These are phyloP conservation scores for Mortierella sp. DNA, from an alignment of 371 early-diverging fungal genomes.

Conservation along the genomic window DNA sequence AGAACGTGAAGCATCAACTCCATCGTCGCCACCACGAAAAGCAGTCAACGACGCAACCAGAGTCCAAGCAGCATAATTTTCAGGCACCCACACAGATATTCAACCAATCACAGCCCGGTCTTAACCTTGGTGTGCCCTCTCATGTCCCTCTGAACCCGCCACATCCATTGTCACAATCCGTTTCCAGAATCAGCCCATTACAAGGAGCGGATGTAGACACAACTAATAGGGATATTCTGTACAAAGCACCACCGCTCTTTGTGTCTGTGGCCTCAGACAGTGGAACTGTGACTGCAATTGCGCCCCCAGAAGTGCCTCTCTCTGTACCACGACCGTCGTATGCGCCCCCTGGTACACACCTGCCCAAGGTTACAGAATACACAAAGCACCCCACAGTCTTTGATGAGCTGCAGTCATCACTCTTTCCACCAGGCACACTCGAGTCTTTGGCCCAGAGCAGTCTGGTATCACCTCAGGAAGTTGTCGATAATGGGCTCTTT, in stretches of 20 bases:
- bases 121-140: neutral
- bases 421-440: constrained; percentile 42
- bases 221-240: constrained; percentile 41
- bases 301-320: constrained; percentile 3
- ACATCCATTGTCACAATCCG: constrained; percentile 13
- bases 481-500: constrained; percentile 26
- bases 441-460: constrained; percentile 26
- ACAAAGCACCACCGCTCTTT: constrained; percentile 38
- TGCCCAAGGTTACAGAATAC: constrained; percentile 14
- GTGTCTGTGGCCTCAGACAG: constrained; percentile 8
- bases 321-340: constrained; percentile 22
- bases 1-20: constrained; percentile 33
- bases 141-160: constrained; percentile 7
- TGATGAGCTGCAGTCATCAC: constrained; percentile 43
- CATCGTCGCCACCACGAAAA: constrained; percentile 22
- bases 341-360: constrained; percentile 11
- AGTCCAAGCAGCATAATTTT: constrained; percentile 18
- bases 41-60: constrained; percentile 21
- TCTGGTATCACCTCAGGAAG: constrained; percentile 39
- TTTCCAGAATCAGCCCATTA: constrained; percentile 13
- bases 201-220: constrained; percentile 26
- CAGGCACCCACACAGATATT: neutral
- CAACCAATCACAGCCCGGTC: neutral
- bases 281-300: constrained; percentile 6
- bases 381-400: constrained; percentile 28